These are phyloP conservation scores for Trichoderma pleuroti DNA, from an alignment of 2,329 filamentous ascomycete genomes.

Conservation along the genomic window DNA sequence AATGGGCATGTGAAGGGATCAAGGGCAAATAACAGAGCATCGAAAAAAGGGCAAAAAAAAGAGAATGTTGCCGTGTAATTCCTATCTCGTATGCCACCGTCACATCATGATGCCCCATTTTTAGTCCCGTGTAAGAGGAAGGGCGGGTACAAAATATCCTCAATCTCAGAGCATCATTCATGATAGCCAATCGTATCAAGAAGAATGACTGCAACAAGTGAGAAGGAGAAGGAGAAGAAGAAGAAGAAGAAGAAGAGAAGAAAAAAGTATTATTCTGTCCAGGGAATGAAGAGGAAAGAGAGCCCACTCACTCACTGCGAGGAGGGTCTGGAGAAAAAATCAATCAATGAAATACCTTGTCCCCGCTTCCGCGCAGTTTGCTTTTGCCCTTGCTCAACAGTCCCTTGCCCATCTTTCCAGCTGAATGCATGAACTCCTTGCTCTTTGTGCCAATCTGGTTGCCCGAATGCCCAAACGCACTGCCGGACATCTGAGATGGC, in stretches of 20 bases:
- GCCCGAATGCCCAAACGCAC: constrained; percentile 51
- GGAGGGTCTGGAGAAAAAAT: constrained; percentile 31
- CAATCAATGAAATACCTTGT: constrained; percentile 81
- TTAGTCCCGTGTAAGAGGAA: constrained; percentile 29
- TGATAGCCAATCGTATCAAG: constrained; percentile 9
- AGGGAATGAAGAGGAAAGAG: constrained; percentile 25
- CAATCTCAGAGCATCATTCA: constrained; percentile 27
- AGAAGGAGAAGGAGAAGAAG: constrained; percentile 20
- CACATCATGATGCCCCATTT: constrained; percentile 34
- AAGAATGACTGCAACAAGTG: constrained; percentile 18
- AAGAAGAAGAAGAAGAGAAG: constrained; percentile 8
- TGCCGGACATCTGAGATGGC: constrained; percentile 39
- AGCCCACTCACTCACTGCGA: constrained; percentile 24
- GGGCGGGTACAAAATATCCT: constrained; percentile 23
- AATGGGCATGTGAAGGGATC: background rate
- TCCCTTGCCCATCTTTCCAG: constrained; percentile 86
- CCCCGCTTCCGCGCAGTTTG: constrained; percentile 69
- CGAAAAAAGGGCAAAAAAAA: constrained; percentile 21
- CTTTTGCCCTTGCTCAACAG: constrained; percentile 86
- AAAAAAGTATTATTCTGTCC: constrained; percentile 25
- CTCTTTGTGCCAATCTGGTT: constrained; percentile 74
- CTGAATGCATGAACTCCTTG: constrained; percentile 83
- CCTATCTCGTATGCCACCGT: constrained; percentile 40
- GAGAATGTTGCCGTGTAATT: constrained; percentile 37
- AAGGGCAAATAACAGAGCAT: background rate